A percentile compares a stretch with the other conserved stretches of the same genome.
Conservation (phyloP, 371 early-diverging fungal species). For the Haplosporangium sp. region DNA sequence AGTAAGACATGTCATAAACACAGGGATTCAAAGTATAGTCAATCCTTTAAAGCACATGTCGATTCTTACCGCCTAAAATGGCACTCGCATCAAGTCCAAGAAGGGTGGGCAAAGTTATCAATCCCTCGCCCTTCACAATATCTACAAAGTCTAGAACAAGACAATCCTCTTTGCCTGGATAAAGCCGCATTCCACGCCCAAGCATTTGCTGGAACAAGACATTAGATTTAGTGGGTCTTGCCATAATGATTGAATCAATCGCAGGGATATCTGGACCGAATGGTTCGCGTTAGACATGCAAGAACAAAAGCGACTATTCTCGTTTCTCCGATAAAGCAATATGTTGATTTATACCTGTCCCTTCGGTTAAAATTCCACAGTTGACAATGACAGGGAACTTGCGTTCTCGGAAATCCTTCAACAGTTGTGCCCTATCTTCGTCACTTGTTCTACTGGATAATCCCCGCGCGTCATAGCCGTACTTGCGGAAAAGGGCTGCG, state of each 20-base stretch:
- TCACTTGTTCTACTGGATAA: slow-evolving; percentile 73
- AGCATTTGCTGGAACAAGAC: slow-evolving; percentile 95
- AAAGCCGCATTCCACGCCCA: slow-evolving; percentile 88
- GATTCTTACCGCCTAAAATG: slow-evolving; percentile 52
- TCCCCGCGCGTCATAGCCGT: slow-evolving; percentile 72
- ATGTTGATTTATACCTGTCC: slow-evolving; percentile 60
- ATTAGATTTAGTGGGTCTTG: slow-evolving; percentile 85
- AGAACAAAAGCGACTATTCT: background rate
- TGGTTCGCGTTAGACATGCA: background rate
- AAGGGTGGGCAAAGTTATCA: slow-evolving; percentile 75
- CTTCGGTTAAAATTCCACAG: slow-evolving; percentile 86
- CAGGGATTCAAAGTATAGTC: too few species aligned
- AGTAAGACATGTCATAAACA: background rate
- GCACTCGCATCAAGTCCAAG: slow-evolving; percentile 71
- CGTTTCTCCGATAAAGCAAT: background rate
- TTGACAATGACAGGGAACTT: slow-evolving; percentile 87
- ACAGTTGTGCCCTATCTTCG: slow-evolving; percentile 63
- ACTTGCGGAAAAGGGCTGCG: slow-evolving; percentile 64
- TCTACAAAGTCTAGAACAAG: slow-evolving; percentile 92
- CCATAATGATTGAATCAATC: slow-evolving; percentile 91
- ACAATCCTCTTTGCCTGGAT: slow-evolving; percentile 79
- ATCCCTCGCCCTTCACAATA: slow-evolving; percentile 56
- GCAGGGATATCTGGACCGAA: slow-evolving; percentile 80
- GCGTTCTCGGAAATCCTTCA: slow-evolving; percentile 74
- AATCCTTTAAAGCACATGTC: too few species aligned